Evolutionary conservation across 2,329 filamentous ascomycete species (phyloP).

Genomic region (Claviceps sp.): DNA sequence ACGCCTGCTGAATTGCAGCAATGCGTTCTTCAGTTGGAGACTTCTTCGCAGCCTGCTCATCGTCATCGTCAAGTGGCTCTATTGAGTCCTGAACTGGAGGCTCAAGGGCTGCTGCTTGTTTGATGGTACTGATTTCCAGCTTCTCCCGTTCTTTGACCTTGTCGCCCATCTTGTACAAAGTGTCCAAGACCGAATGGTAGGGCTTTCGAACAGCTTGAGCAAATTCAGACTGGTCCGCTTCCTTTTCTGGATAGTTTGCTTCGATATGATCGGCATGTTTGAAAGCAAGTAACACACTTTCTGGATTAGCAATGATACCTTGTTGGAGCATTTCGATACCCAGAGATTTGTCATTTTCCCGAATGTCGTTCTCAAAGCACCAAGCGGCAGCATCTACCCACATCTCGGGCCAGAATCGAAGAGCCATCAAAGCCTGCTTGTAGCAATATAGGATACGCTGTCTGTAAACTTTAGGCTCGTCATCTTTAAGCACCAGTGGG

Average conservation of each 20-base stretch:
- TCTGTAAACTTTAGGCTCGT: conserved; percentile 63
- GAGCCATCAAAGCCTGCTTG: conserved; percentile 82
- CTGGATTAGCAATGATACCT: conserved; percentile 80
- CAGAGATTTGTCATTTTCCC: conserved; percentile 42
- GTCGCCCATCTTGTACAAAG: conserved; percentile 75
- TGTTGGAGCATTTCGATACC: conserved; percentile 69
- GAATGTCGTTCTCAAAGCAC: conserved; percentile 66
- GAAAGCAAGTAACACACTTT: conserved; percentile 81
- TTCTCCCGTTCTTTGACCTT: conserved; percentile 54
- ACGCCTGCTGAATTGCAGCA: conserved; percentile 49
- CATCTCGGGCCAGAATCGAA: conserved; percentile 89
- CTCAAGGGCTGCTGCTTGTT: conserved; percentile 33
- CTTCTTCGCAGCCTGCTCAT: conserved; percentile 25
- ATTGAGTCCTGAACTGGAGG: conserved; percentile 24
- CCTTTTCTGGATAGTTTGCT: conserved; percentile 60
- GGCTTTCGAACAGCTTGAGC: conserved; percentile 69
- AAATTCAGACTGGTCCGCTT: conserved; percentile 64
- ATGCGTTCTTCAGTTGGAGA: conserved; percentile 54
- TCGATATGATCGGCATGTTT: conserved; percentile 84
- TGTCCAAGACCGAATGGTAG: conserved; percentile 70
- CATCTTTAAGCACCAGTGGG: conserved; percentile 70
- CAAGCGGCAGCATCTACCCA: conserved; percentile 94
- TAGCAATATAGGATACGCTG: conserved; percentile 79
- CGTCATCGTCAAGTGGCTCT: conserved; percentile 35
- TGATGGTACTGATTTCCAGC: conserved; percentile 41